Evolutionary conservation across 176 grass and related monocot species (phyloP), one percentile per base, ranked within the genome.

Genomic region (Elaeis guineensis): DNA sequence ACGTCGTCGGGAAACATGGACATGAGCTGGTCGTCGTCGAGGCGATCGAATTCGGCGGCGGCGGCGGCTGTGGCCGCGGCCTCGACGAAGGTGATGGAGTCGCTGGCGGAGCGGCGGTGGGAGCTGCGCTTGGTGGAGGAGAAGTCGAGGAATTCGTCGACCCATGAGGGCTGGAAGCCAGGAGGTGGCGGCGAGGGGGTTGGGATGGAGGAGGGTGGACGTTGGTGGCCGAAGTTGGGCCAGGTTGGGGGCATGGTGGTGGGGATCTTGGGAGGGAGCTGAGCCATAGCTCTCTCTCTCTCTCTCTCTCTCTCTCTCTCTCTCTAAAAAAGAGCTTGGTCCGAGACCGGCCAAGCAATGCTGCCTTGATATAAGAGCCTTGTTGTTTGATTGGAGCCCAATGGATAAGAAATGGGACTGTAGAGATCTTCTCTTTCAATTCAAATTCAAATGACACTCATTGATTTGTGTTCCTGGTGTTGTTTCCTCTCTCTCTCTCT

Each of bases 71-170:
- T n/a, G n/a, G n/a, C n/a, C n/a, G n/a, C 32, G 3, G 44, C 57
- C 24, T 72, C 69, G 48, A 72, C 49, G 49, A 73, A 63, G 6
- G 70, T 59, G 26, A 63, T 20, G 15, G 59, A 73, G 51, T 55
- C 51, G 19, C 70, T 56, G 28, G 44, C 70, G 26, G 59, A 32
- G 26, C 59, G 59, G 26, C 70, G 70, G 58, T 63, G 70, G 16
- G 30, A 25, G 26, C 50, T 17, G 14, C 70, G 70, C 58, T 54
- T 73, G 25, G 70, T 28, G 19, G 59, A 11, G 70, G 70, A 63
- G 70, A 63, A 73, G 59, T 62, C 59, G 59, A 73, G 28, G 59
- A 73, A 73, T 29, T 73, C 70, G 20, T 55, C 59, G 50, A 55
- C 50, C 70, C 70, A 73, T 9, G 35, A 44, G 9, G 9, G 35